These are phyloP conservation scores for Cryphonectria nitschkei DNA, from an alignment of 2,329 filamentous ascomycete genomes.

Conservation along the genomic window DNA sequence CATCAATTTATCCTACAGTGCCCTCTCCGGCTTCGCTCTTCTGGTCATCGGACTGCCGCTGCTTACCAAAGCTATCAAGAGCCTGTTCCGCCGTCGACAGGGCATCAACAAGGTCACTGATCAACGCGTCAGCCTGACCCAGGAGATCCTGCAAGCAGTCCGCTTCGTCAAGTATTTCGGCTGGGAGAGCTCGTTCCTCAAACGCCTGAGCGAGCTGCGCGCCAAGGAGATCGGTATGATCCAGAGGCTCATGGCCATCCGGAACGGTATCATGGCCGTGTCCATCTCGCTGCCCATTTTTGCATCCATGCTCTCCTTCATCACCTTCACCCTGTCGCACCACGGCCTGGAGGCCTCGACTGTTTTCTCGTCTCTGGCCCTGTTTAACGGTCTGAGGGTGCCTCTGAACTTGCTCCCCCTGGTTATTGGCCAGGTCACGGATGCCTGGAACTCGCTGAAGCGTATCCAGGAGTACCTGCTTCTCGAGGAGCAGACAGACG, in stretches of 20 bases:
- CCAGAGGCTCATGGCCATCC: constrained; percentile 78
- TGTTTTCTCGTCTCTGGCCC: constrained; percentile 88
- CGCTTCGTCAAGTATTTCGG: constrained; percentile 97
- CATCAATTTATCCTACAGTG: constrained; percentile 88
- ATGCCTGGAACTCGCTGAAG: constrained; percentile 82
- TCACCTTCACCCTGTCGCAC: constrained; percentile 72
- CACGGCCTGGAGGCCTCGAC: constrained; percentile 73
- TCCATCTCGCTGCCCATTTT: constrained; percentile 90
- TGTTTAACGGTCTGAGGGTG: constrained; percentile 90
- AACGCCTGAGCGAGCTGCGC: constrained; percentile 74
- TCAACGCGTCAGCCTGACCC: constrained; percentile 85
- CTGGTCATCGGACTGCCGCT: constrained; percentile 78
- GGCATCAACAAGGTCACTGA: constrained; percentile 93
- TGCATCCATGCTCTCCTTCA: constrained; percentile 92
- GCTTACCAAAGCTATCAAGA: constrained; percentile 76
- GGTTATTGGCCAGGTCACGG: constrained; percentile 85
- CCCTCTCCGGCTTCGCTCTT: constrained; percentile 83
- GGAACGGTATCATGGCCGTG: constrained; percentile 83
- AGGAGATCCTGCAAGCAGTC: constrained; percentile 89
- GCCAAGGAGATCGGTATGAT: constrained; percentile 80
- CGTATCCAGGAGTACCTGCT: constrained; percentile 88
- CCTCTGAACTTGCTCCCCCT: constrained; percentile 88
- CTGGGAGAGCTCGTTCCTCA: constrained; percentile 88
- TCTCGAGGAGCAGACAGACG: constrained; percentile 81
- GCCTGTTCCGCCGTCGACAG: constrained; percentile 74